Percentiles rank a stretch among this genome's conserved stretches.
These are phyloP conservation scores for Hygrophoropsis aurantiaca DNA, from an alignment of 768 basidiomycete genomes.

Conservation along the genomic window DNA sequence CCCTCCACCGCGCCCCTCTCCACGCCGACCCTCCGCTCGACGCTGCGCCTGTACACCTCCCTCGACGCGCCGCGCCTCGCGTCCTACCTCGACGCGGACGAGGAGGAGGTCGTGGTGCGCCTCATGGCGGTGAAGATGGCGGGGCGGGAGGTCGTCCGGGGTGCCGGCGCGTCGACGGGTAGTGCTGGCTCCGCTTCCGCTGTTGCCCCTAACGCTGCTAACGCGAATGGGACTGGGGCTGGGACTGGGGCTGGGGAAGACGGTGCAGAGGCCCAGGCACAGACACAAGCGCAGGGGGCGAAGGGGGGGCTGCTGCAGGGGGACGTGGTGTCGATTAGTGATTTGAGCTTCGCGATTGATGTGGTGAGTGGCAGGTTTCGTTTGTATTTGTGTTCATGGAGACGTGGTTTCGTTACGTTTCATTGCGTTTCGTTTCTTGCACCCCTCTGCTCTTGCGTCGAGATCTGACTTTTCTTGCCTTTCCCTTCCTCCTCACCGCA, in stretches of 20 bases:
- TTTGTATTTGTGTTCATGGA: not conserved
- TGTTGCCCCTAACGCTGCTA: too few relatives aligned
- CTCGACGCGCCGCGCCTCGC: constrained; percentile 91
- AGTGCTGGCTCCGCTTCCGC: too few relatives aligned
- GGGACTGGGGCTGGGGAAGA: constrained; percentile 45
- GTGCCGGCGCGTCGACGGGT: not conserved
- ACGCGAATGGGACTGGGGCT: constrained; percentile 43
- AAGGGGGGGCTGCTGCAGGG: constrained; percentile 73
- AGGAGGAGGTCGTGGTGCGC: constrained; percentile 94
- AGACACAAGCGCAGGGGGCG: constrained; percentile 21
- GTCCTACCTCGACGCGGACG: constrained; percentile 86
- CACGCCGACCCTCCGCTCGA: constrained; percentile 82
- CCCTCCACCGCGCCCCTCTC: constrained; percentile 85
- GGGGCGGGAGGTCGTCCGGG: constrained; percentile 62
- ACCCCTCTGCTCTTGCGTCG: too few relatives aligned
- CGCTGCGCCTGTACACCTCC: constrained; percentile 94
- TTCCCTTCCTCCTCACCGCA: too few relatives aligned
- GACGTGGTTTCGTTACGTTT: too few relatives aligned
- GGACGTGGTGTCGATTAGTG: constrained; percentile 84
- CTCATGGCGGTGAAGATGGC: constrained; percentile 96
- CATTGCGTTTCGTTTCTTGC: too few relatives aligned
- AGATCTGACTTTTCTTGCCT: too few relatives aligned
- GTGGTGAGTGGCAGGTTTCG: constrained; percentile 54
- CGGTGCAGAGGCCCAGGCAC: constrained; percentile 19
- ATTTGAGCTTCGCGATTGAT: constrained; percentile 93